Conservation (phyloP, 2,329 filamentous ascomycete genomes). For the Exophiala spinifera region DNA sequence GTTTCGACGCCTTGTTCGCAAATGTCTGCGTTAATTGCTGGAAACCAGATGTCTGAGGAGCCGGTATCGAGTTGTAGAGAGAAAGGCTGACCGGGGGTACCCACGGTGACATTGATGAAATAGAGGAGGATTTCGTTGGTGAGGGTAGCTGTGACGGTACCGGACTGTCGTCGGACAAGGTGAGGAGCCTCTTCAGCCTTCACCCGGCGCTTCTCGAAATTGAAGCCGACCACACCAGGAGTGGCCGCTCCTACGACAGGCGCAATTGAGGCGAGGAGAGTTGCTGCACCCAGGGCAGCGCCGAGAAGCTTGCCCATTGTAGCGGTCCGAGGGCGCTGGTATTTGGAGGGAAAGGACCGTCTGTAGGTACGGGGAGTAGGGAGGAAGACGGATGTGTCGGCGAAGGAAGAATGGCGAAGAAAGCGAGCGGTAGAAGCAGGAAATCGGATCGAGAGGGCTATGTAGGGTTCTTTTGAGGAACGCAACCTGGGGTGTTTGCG, state of each 20-base stretch:
- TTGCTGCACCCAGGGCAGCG: conserved; percentile 15
- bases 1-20: conserved; percentile 20
- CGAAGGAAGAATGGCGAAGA: conserved; percentile 1
- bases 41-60: conserved; percentile 66
- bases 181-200: conserved; percentile 12
- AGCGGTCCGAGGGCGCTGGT: background rate
- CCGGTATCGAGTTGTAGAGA: conserved; percentile 65
- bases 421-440: background rate
- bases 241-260: conserved; percentile 10
- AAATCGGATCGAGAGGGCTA: background rate
- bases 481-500: no score
- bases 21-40: conserved; percentile 25
- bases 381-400: background rate
- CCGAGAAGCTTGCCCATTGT: conserved; percentile 15
- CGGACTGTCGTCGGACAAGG: conserved; percentile 20
- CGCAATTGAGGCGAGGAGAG: conserved; percentile 18
- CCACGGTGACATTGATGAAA: conserved; percentile 61
- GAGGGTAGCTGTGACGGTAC: conserved; percentile 21
- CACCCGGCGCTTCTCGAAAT: conserved; percentile 23
- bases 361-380: background rate
- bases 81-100: conserved; percentile 59
- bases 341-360: background rate
- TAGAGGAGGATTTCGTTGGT: conserved; percentile 47
- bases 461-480: background rate
- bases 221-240: conserved; percentile 23